Evolutionary conservation across 352 stramenopile species (phyloP).

Genomic region (Aphanomyces invadans): DNA sequence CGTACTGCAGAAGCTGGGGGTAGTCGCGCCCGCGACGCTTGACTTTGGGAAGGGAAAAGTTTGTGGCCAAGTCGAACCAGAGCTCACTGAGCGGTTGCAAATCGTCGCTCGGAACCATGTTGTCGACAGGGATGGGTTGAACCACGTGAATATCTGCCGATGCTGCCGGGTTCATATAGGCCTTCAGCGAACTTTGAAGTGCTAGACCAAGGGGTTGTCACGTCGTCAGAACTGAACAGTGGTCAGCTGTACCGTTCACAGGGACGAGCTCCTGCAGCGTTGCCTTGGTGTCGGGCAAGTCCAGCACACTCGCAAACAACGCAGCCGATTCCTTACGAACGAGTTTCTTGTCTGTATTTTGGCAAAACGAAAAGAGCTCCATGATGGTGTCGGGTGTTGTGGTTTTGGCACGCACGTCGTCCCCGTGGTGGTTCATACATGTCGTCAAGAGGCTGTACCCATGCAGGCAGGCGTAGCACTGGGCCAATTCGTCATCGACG

Average conservation of each 20-base stretch:
- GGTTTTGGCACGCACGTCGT: slow-evolving; percentile 29
- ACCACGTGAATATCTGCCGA: background rate
- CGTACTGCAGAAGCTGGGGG: slow-evolving; percentile 12
- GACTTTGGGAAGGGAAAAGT: slow-evolving; percentile 9
- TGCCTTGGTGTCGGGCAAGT: slow-evolving; percentile 6
- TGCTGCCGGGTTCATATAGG: slow-evolving; percentile 15
- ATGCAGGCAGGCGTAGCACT: slow-evolving; percentile 70
- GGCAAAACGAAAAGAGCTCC: slow-evolving; percentile 7
- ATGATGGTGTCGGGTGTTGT: slow-evolving; percentile 23
- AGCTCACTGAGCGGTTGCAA: background rate
- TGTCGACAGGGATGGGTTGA: background rate
- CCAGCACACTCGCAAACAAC: slow-evolving; percentile 7
- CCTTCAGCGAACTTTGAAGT: background rate
- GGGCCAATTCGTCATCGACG: slow-evolving; percentile 47
- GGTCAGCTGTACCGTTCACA: background rate
- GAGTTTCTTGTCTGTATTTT: background rate
- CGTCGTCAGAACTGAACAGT: background rate
- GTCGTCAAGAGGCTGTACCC: slow-evolving; percentile 68
- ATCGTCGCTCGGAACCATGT: background rate
- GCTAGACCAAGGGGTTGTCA: background rate
- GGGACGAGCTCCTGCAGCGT: background rate
- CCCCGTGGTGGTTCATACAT: slow-evolving; percentile 32
- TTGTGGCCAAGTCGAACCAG: slow-evolving; percentile 14
- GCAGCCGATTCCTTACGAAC: slow-evolving; percentile 4
- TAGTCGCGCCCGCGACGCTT: slow-evolving; percentile 18